Conservation (phyloP, 2,329 filamentous ascomycete species). For the Lasiodiplodia theobromae region DNA sequence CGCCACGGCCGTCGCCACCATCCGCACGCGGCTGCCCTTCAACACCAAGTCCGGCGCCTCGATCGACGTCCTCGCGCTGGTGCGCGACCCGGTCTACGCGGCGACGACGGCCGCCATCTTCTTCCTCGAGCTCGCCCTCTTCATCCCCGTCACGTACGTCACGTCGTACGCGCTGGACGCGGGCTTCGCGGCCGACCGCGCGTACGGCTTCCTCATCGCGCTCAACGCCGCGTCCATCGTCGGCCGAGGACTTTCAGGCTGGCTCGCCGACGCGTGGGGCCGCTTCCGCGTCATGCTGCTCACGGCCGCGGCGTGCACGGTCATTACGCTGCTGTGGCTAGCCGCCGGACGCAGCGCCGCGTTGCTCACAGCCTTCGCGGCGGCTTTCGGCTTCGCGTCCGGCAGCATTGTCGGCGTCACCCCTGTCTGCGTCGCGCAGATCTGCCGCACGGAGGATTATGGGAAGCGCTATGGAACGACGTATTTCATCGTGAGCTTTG, state of each 20-base stretch:
- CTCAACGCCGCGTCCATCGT: slow-evolving; percentile 45
- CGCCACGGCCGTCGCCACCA: slow-evolving; percentile 42
- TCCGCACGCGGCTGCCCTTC: slow-evolving; percentile 38
- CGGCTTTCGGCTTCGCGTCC: slow-evolving; percentile 65
- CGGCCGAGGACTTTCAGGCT: slow-evolving; percentile 60
- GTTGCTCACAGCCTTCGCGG: slow-evolving; percentile 43
- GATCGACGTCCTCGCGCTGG: slow-evolving; percentile 22
- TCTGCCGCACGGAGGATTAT: slow-evolving; percentile 63
- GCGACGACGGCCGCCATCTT: slow-evolving; percentile 18
- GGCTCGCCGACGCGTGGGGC: slow-evolving; percentile 57
- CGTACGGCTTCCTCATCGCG: slow-evolving; percentile 14
- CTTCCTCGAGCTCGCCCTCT: slow-evolving; percentile 27
- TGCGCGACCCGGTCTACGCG: slow-evolving; percentile 21
- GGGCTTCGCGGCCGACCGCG: slow-evolving; percentile 5
- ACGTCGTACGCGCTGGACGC: slow-evolving; percentile 20
- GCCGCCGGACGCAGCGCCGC: slow-evolving; percentile 58
- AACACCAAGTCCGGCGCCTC: slow-evolving; percentile 14
- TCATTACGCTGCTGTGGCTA: slow-evolving; percentile 52
- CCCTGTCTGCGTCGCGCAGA: slow-evolving; percentile 70
- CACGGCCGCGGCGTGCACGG: slow-evolving; percentile 50
- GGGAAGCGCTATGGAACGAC: slow-evolving; percentile 67
- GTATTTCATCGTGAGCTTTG: slow-evolving; percentile 66
- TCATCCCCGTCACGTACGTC: slow-evolving; percentile 27
- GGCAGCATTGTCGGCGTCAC: slow-evolving; percentile 69
- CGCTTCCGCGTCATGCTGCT: slow-evolving; percentile 59